These are phyloP conservation scores for Lasiosphaeria hispida DNA, from an alignment of 495 filamentous ascomycete species.

Conservation along the genomic window DNA sequence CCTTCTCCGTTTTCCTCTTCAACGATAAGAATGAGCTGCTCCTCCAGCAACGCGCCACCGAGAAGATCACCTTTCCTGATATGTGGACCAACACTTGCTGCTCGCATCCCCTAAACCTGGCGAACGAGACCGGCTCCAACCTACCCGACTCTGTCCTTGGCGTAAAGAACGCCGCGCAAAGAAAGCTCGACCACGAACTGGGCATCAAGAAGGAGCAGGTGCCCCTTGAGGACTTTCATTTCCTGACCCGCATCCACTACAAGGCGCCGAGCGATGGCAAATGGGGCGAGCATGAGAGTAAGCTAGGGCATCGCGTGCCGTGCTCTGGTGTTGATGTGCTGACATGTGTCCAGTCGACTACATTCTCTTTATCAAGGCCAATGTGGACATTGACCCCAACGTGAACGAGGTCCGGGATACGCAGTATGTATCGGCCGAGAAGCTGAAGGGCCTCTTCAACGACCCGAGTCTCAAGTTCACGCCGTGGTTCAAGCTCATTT, in stretches of 20 bases:
- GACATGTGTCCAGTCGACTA: conserved; percentile 75
- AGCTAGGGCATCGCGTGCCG: conserved; percentile 26
- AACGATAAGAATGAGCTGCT: conserved; percentile 84
- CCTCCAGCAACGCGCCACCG: conserved; percentile 89
- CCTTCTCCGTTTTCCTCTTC: conserved; percentile 98
- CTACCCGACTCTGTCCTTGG: conserved; percentile 76
- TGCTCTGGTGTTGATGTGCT: background rate
- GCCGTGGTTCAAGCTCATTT: conserved; percentile 99
- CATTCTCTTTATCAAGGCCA: conserved; percentile 95
- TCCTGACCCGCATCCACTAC: conserved; percentile 97
- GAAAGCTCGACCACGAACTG: conserved; percentile 92
- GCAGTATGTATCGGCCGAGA: conserved; percentile 75
- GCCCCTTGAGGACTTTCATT: conserved; percentile 86
- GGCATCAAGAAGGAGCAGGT: conserved; percentile 89
- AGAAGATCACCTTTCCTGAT: conserved; percentile 99
- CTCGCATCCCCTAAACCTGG: conserved; percentile 90
- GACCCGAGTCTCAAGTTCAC: conserved; percentile 81
- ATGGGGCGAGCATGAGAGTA: conserved; percentile 99
- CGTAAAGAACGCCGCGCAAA: conserved; percentile 84
- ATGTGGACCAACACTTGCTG: conserved; percentile 99
- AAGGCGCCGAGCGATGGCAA: conserved; percentile 94
- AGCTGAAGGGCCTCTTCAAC: conserved; percentile 82
- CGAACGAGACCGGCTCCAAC: conserved; percentile 84
- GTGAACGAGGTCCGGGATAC: conserved; percentile 85
- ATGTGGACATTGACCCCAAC: conserved; percentile 78